Evolutionary conservation across 305 asterid species (phyloP), one percentile per base, ranked within the genome.

Genomic region (Fraxinus nigra): DNA sequence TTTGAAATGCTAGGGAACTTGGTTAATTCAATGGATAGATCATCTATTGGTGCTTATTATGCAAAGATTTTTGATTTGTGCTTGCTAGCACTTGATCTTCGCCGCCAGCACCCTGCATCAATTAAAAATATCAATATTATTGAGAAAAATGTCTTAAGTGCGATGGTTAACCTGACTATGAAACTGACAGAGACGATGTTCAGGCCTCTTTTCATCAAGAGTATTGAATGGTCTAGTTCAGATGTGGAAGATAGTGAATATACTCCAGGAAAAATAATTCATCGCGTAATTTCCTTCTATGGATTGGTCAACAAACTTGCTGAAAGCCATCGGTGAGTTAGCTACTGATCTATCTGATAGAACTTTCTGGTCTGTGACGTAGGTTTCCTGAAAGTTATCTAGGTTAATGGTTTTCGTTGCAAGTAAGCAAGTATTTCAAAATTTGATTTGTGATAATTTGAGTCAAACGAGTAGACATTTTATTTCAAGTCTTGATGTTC

Each of bases 71-170:
- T 94, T 37, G 95, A 93, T 82, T 80, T 92, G 82, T 93, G 99
- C 88, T 87, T 95, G 87, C 87, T 85, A 82, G 98, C 97, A 78
- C 99, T 95, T 80, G 98, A 93, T 90, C 89, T 94, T 81, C 97
- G 99, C 35, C 85, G 88, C 78, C 98, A 92, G 85, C 82, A 67
- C 77, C 93, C 87, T 80, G 82, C 84, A 82, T 89, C 95, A 70
- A 80, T 94, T 78, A 86, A 82, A 87, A 82, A 91, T 82, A 80
- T 90, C 78, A 81, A 90, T 82, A 82, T 37, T 69, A 95, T 93
- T 82, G 99, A 95, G 88, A 90, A 90, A 84, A 87, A 83, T 83
- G 93, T 94, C 85, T 86, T 91, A 79, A 81, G 61, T 85, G 89
- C 97, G 48, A 75, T 93, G 79, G 97, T 91, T 83, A 81, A 84